Conservation (phyloP, 1,284 basidiomycete species). For the Puccinia coronata region DNA sequence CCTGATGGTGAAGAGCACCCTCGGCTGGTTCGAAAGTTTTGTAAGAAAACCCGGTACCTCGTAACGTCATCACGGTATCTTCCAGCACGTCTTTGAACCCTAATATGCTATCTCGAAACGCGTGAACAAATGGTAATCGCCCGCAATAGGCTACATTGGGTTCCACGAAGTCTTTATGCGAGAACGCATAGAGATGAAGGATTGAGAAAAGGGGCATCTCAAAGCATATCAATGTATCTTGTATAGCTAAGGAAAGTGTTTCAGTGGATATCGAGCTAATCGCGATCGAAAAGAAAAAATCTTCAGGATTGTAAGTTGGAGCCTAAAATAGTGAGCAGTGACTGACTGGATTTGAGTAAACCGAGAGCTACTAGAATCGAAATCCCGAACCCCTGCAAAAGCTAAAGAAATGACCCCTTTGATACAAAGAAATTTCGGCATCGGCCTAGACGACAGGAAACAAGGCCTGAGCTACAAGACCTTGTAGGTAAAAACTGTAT, state of each 20-base stretch:
- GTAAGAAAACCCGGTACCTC: constrained; percentile 89
- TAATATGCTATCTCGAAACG: constrained; percentile 71
- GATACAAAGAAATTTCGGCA: constrained; percentile 94
- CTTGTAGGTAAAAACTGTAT: constrained; percentile 52
- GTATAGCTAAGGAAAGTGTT: constrained; percentile 83
- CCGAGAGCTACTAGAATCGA: constrained; percentile 83
- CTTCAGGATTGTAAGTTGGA: not conserved
- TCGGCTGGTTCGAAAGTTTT: constrained; percentile 93
- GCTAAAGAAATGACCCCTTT: constrained; percentile 97
- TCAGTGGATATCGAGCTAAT: constrained; percentile 71
- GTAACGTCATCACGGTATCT: constrained; percentile 78
- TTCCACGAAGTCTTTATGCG: constrained; percentile 76
- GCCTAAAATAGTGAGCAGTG: not conserved
- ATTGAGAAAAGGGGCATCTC: constrained; percentile 98
- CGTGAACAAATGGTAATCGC: constrained; percentile 81
- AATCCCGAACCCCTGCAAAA: constrained; percentile 90
- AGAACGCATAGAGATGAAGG: constrained; percentile 85
- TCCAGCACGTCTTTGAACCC: constrained; percentile 82
- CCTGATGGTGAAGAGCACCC: constrained; percentile 79
- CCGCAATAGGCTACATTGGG: constrained; percentile 70
- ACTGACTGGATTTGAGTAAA: constrained; percentile 67
- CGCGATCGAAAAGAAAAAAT: not conserved
- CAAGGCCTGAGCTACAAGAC: constrained; percentile 49
- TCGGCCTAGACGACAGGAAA: constrained; percentile 62
- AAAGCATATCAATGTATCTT: constrained; percentile 85